Evolutionary conservation across 768 basidiomycete species (phyloP).

Genomic region (Leccinum olivaceopallidum): DNA sequence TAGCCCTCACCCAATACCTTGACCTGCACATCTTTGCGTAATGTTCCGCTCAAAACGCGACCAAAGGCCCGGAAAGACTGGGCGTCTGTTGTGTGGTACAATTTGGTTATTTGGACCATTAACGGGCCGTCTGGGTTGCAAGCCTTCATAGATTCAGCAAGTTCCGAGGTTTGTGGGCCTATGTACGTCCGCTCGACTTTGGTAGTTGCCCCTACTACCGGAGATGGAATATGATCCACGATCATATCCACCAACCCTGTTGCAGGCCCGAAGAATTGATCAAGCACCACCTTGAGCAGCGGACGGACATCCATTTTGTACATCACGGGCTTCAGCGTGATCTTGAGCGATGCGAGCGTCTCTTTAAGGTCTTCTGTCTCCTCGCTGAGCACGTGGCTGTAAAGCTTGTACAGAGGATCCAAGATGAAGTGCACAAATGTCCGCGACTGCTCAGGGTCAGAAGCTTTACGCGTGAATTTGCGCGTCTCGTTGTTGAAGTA

Average conservation of each 20-base stretch:
- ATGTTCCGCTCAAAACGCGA: constrained; percentile 88
- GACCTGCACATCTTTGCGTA: constrained; percentile 77
- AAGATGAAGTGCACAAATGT: constrained; percentile 96
- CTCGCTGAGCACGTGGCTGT: constrained; percentile 92
- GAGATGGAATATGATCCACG: constrained; percentile 87
- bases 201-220: constrained; percentile 51
- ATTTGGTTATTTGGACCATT: constrained; percentile 90
- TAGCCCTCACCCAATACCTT: constrained; percentile 99
- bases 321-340: constrained; percentile 87
- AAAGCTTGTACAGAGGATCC: constrained; percentile 96
- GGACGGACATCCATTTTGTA: constrained; percentile 99
- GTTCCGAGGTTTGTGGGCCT: constrained; percentile 80
- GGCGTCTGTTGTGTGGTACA: constrained; percentile 96
- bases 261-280: constrained; percentile 93
- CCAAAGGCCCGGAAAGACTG: constrained; percentile 97
- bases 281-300: constrained; percentile 86
- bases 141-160: constrained; percentile 77
- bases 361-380: constrained; percentile 85
- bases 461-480: constrained; percentile 86
- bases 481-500: constrained; percentile 85
- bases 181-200: constrained; percentile 87
- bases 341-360: constrained; percentile 76
- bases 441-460: constrained; percentile 71
- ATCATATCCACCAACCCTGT: constrained; percentile 93
- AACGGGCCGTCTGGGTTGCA: constrained; percentile 86